A percentile compares a stretch with the other conserved stretches of the same genome.
phyloP scores from a whole-genome alignment of 1,284 basidiomycete species.

The Fomitopsis betulina region DNA sequence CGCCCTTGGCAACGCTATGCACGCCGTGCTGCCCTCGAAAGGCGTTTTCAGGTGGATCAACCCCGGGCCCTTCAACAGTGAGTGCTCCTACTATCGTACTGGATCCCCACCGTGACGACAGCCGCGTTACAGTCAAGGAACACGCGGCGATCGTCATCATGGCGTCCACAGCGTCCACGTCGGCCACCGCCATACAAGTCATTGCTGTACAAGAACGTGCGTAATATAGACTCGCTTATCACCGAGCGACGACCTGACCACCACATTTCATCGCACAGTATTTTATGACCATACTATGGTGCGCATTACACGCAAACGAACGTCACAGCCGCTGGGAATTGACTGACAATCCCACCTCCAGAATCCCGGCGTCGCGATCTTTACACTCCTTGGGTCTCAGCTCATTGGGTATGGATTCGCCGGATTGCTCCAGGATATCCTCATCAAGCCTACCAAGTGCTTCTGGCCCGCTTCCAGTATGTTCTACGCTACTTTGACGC shows the following conservation, averaged over 20 bases:
- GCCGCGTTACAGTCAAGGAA: constrained; percentile 43
- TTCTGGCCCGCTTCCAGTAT: constrained; percentile 18
- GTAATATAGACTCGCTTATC: background rate
- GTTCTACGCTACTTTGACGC: background rate
- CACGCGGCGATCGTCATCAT: constrained; percentile 61
- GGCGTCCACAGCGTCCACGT: constrained; percentile 26
- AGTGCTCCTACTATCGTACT: background rate
- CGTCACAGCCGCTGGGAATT: background rate
- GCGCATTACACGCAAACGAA: background rate
- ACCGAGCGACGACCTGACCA: background rate
- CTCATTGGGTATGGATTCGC: constrained; percentile 22
- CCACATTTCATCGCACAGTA: background rate
- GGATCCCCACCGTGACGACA: background rate
- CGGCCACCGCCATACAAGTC: constrained; percentile 28
- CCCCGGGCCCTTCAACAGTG: constrained; percentile 51
- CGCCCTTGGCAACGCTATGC: constrained; percentile 36
- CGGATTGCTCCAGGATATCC: constrained; percentile 33
- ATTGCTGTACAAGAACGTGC: constrained; percentile 23
- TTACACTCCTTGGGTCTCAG: constrained; percentile 19
- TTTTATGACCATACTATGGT: constrained; percentile 30
- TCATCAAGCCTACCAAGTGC: constrained; percentile 30
- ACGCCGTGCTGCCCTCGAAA: constrained; percentile 22
- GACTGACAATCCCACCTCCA: background rate
- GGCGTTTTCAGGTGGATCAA: constrained; percentile 37
- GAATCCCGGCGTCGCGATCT: constrained; percentile 32